Conservation (phyloP, 2,329 filamentous ascomycete species). For the Cytospora mali region DNA sequence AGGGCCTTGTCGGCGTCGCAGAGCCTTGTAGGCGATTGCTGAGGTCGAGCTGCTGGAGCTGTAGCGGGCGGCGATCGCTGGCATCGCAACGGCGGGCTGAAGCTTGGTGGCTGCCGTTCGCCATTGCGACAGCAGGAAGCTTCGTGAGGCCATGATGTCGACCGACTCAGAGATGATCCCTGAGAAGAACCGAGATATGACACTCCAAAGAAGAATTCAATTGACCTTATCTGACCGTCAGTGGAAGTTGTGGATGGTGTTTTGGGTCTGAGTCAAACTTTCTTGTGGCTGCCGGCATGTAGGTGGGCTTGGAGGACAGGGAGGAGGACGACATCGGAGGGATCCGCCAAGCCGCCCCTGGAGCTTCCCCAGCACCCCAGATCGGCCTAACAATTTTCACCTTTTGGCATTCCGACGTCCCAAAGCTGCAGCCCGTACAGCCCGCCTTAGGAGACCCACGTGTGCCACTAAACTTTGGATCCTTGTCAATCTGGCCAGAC, state of each 20-base stretch:
- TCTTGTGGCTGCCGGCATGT: not conserved
- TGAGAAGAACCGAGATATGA: constrained; percentile 24
- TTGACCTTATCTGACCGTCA: constrained; percentile 10
- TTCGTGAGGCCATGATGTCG: constrained; percentile 27
- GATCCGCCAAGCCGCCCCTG: not conserved
- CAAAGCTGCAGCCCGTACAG: not conserved
- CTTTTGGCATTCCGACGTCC: not conserved
- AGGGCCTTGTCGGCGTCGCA: constrained; percentile 86
- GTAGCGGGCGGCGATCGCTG: constrained; percentile 38
- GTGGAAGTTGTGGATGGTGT: constrained; percentile 3
- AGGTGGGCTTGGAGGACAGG: constrained; percentile 3
- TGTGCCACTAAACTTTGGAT: not conserved
- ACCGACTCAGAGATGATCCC: constrained; percentile 24
- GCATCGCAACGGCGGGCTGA: constrained; percentile 35
- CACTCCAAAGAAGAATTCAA: constrained; percentile 17
- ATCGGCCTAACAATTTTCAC: constrained; percentile 14
- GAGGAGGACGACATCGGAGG: constrained; percentile 23
- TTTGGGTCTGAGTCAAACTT: constrained; percentile 25
- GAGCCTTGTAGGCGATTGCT: constrained; percentile 94
- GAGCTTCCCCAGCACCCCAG: constrained; percentile 12
- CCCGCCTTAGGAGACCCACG: not conserved
- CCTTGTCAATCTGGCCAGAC: constrained; percentile 18
- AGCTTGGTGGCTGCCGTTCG: constrained; percentile 31
- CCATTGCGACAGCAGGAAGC: constrained; percentile 29
- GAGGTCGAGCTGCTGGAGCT: constrained; percentile 76